A percentile compares a stretch with the other conserved stretches of the same genome.
These are phyloP conservation scores for Dendrobium nobile DNA, from an alignment of 106 monocot genomes.

Conservation along the genomic window DNA sequence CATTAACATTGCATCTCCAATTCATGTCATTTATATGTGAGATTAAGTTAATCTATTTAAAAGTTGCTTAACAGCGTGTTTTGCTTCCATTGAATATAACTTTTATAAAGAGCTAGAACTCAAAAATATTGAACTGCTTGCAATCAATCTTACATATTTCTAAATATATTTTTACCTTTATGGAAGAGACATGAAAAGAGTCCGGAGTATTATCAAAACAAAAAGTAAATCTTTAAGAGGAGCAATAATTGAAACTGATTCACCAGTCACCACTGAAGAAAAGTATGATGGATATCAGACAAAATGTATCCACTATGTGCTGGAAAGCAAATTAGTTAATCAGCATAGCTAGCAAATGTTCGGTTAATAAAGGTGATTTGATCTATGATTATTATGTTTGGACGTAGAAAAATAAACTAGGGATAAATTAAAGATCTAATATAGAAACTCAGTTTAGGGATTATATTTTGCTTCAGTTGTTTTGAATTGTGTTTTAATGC, in stretches of 20 bases:
- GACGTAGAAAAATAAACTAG: background rate
- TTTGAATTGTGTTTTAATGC: background rate
- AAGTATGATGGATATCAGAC: background rate
- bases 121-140: background rate
- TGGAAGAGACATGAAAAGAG: background rate
- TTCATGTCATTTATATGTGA: background rate
- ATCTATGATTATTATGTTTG: slow-evolving; percentile 1
- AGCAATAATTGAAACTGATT: background rate
- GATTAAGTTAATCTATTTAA: background rate
- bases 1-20: background rate
- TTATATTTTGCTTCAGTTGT: background rate
- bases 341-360: background rate
- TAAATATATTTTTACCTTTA: background rate
- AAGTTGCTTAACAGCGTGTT: background rate
- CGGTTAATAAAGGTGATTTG: background rate
- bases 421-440: background rate
- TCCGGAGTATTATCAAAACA: background rate
- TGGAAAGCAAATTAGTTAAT: background rate
- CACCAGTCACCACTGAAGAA: background rate
- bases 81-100: background rate
- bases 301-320: background rate
- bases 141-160: background rate
- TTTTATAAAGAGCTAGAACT: background rate
- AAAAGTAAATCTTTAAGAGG: background rate
- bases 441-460: background rate